These are phyloP conservation scores for Boletales sp. DNA, from an alignment of 768 basidiomycete species.

Conservation along the genomic window DNA sequence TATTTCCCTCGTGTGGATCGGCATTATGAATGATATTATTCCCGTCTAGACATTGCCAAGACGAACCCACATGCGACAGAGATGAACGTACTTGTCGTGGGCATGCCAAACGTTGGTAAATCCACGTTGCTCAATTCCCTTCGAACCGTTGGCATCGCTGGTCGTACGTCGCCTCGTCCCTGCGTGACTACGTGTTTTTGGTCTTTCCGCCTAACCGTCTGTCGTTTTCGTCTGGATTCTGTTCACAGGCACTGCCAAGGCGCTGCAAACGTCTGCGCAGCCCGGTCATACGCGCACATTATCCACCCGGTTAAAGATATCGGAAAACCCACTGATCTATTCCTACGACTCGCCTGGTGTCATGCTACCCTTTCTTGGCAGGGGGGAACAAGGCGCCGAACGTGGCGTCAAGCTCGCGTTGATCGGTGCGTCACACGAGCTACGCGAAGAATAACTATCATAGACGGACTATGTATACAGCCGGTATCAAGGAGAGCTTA, in stretches of 20 bases:
- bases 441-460: not conserved
- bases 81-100: conserved; percentile 88
- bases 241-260: conserved; percentile 72
- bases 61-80: conserved; percentile 67
- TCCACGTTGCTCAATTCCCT: conserved; percentile 91
- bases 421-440: conserved; percentile 64
- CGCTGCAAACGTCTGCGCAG: conserved; percentile 81
- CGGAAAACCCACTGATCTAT: conserved; percentile 78
- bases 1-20: no score
- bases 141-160: conserved; percentile 79
- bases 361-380: conserved; percentile 93
- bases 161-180: conserved; percentile 54
- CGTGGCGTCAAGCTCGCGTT: conserved; percentile 89
- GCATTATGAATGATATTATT: not conserved
- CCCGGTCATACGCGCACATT: conserved; percentile 89
- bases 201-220: not conserved
- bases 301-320: conserved; percentile 86
- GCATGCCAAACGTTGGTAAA: conserved; percentile 99
- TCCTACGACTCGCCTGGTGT: conserved; percentile 96
- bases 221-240: conserved; percentile 2
- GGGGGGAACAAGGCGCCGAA: conserved; percentile 82
- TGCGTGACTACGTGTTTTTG: not conserved
- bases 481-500: conserved; percentile 91
- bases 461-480: conserved; percentile 34
- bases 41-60: conserved; percentile 58